Base-by-base conservation (phyloP, 2,329 filamentous ascomycete species). In the Laburnicola sp. region DNA sequence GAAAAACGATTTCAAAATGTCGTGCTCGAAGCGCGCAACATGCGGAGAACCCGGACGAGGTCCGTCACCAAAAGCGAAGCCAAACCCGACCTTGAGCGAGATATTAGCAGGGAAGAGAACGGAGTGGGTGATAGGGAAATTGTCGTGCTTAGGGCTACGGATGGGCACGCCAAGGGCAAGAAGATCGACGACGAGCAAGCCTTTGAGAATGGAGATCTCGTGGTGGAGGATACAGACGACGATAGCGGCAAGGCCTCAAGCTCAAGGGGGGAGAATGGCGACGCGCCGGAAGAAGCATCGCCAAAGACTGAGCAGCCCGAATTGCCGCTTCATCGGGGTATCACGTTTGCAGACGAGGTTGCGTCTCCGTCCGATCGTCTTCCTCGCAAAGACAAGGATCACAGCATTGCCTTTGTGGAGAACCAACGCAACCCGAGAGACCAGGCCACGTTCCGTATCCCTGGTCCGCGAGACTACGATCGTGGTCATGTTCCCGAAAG, bases 1-100 rank as follows among this genome's bases (percentile, higher is more conserved):
- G 92, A 99, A 74, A 96, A 95, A 73, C 85, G 92, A 6, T 97
- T 99, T 69, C 88, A 96, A 68, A 82, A 89, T 63, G 83, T 96
- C 58, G 91, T 88, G 10, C 81, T 80, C 30, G 89, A 96, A 62
- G 86, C 89, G 1, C 83, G 85, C 48, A 79, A 76, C 37, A 78
- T 86, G 46, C 84, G 92, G 47, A 80, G 81, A 47, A 87, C 74
- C 77, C 85, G 77, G 76, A 88, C 66, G 74, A 84, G 75, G 75
- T 86, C 68, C 74, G 76, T 76, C 48, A 81, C 75, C 41, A 75
- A 75, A 61, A 82, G 72, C 44, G 65, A 76, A 34, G 74, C 67
- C 43, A 77, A 76, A 40, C 70, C 72, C n/a, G 76, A 78, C 22
- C 59, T 68, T 6, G 80, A 84, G 1, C 57, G 62, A 5, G 60